Evolutionary conservation across 2,329 filamentous ascomycete species (phyloP).

Genomic region (Paraphoma sp.): DNA sequence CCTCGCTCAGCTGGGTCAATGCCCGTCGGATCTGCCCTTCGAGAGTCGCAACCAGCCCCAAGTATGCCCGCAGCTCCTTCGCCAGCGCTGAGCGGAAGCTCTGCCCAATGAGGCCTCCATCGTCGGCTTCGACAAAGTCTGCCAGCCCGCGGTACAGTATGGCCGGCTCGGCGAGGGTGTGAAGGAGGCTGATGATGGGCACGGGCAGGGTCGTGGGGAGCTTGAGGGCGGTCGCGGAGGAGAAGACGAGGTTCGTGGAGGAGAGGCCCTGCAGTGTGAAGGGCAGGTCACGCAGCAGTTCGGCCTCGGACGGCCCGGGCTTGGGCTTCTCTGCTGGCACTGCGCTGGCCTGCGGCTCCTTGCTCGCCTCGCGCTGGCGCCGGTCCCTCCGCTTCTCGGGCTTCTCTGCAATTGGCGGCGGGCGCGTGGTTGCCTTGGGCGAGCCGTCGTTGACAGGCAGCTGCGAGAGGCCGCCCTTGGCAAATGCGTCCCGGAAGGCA

Average conservation of each 20-base stretch:
- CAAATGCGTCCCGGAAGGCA: slow-evolving; percentile 56
- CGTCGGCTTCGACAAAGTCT: slow-evolving; percentile 79
- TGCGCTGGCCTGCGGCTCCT: slow-evolving; percentile 30
- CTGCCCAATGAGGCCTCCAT: slow-evolving; percentile 86
- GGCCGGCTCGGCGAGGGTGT: slow-evolving; percentile 90
- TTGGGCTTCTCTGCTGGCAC: slow-evolving; percentile 12
- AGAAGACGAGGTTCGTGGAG: slow-evolving; percentile 82
- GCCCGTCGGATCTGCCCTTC: slow-evolving; percentile 91
- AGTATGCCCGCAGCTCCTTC: slow-evolving; percentile 84
- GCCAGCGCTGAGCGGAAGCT: slow-evolving; percentile 88
- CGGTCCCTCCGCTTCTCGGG: slow-evolving; percentile 36
- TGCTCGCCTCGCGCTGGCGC: slow-evolving; percentile 27
- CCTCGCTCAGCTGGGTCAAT: slow-evolving; percentile 74
- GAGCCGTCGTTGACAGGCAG: slow-evolving; percentile 45
- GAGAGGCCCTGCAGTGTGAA: slow-evolving; percentile 93
- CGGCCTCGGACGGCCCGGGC: slow-evolving; percentile 51
- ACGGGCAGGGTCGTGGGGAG: slow-evolving; percentile 81
- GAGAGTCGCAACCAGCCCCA: slow-evolving; percentile 87
- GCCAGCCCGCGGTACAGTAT: slow-evolving; percentile 85
- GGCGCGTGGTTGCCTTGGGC: slow-evolving; percentile 31
- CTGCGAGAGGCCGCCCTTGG: slow-evolving; percentile 52
- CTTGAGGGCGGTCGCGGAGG: slow-evolving; percentile 71
- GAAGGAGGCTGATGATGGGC: slow-evolving; percentile 84
- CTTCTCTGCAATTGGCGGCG: slow-evolving; percentile 23
- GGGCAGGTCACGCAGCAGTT: slow-evolving; percentile 72